These are phyloP conservation scores for Paecilomyces sp. DNA, from an alignment of 2,329 filamentous ascomycete species.

Conservation along the genomic window DNA sequence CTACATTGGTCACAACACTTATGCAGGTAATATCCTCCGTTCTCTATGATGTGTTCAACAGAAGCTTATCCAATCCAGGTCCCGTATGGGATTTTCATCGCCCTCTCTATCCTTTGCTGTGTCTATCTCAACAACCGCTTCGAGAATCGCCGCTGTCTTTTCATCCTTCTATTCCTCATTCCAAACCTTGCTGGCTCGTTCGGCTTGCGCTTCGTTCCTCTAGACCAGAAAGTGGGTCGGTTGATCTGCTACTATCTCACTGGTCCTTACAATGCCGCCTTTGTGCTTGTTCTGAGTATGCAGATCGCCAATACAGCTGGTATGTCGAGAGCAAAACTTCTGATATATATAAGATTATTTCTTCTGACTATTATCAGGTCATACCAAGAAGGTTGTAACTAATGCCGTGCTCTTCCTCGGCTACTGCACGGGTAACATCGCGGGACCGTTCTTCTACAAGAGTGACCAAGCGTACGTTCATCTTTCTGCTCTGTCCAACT, in stretches of 20 bases:
- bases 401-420: constrained; percentile 55
- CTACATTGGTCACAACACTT: constrained; percentile 46
- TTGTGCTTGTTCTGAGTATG: constrained; percentile 44
- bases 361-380: constrained; percentile 35
- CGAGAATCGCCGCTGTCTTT: constrained; percentile 43
- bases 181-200: constrained; percentile 54
- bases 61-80: constrained; percentile 25
- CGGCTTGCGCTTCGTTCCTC: constrained; percentile 49
- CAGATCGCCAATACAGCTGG: constrained; percentile 39
- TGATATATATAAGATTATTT: neutral
- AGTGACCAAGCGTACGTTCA: constrained; percentile 38
- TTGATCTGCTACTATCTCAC: constrained; percentile 54
- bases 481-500: no score
- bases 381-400: constrained; percentile 59
- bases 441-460: constrained; percentile 57
- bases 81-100: constrained; percentile 44
- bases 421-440: constrained; percentile 55
- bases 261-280: constrained; percentile 49
- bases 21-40: constrained; percentile 33
- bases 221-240: constrained; percentile 44
- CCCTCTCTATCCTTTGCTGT: constrained; percentile 43
- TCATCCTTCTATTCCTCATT: constrained; percentile 50
- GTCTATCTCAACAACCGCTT: constrained; percentile 44
- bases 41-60: neutral
- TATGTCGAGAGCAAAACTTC: constrained; percentile 7